Conservation (phyloP, 345 rosid species). For the Lepidium aucheri region DNA sequence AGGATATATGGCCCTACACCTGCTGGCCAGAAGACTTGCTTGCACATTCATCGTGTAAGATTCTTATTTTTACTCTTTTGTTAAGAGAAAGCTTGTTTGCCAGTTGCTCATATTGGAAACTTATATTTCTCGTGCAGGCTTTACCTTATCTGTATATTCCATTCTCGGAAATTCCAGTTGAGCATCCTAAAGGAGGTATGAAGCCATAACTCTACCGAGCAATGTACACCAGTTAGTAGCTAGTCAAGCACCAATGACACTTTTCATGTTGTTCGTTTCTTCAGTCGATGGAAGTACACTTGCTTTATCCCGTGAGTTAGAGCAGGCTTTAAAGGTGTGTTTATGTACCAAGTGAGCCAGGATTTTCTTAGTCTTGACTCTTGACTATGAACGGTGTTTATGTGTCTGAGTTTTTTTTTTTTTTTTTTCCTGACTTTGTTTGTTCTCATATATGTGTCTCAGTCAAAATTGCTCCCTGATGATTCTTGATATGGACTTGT, state of each 20-base stretch:
- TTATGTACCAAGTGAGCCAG: not conserved
- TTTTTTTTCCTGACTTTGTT: not conserved
- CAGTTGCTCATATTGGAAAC: not conserved
- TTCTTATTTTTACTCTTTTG: not conserved
- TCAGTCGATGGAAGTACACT: constrained; percentile 44
- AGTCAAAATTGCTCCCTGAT: not conserved
- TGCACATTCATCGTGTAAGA: constrained; percentile 80
- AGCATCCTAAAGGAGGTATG: constrained; percentile 44
- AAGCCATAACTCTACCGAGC: not conserved
- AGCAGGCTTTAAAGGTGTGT: constrained; percentile 77
- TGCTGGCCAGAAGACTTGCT: constrained; percentile 88
- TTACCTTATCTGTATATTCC: constrained; percentile 88
- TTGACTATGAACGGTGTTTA: not conserved
- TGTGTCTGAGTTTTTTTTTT: not conserved
- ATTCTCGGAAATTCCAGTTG: constrained; percentile 45
- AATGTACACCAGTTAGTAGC: not conserved
- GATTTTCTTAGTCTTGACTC: not conserved
- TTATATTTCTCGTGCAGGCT: constrained; percentile 43
- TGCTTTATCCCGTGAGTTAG: constrained; percentile 54
- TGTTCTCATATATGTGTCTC: not conserved
- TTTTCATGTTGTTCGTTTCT: constrained; percentile 21
- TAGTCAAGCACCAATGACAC: not conserved
- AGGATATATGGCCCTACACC: constrained; percentile 91
- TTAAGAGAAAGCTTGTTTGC: not conserved
- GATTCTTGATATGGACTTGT: constrained; percentile 14